These are phyloP conservation scores for Carallia brachiata DNA, from an alignment of 345 rosid genomes.

Conservation along the genomic window DNA sequence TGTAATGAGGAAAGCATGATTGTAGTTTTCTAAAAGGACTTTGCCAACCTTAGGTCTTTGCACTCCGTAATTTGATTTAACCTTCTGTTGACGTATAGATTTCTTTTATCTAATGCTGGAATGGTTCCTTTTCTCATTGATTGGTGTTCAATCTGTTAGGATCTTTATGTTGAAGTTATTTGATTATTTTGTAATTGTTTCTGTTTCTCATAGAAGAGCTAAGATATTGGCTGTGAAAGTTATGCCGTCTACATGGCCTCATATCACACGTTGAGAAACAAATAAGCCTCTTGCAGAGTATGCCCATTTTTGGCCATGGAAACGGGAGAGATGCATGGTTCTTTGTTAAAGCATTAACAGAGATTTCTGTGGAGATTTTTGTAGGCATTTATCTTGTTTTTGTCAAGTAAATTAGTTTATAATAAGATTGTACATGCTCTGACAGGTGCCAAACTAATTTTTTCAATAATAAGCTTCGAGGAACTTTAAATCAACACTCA, in stretches of 20 bases:
- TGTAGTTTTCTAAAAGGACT: too few species aligned
- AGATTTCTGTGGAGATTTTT: background rate
- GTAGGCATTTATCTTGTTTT: background rate
- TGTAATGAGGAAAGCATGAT: too few species aligned
- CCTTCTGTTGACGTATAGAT: background rate
- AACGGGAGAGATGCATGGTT: background rate
- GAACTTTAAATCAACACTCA: background rate
- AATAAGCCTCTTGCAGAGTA: background rate
- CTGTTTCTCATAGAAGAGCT: background rate
- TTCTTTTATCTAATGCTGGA: background rate
- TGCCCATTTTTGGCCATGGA: background rate
- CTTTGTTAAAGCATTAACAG: background rate
- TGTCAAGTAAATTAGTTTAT: background rate
- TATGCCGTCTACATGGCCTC: background rate
- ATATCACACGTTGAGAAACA: background rate
- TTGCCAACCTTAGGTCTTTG: too few species aligned
- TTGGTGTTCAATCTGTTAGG: too few species aligned
- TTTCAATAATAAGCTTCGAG: too few species aligned
- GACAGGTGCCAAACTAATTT: too few species aligned
- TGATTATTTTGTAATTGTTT: background rate
- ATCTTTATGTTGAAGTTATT: background rate
- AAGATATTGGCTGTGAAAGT: background rate
- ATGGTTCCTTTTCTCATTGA: background rate
- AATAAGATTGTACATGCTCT: too few species aligned
- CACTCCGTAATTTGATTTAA: too few species aligned